Percentiles rank a stretch among this genome's conserved stretches.
Conservation (phyloP, 176 grass and related monocot species). For the Alopecurus myosuroides region DNA sequence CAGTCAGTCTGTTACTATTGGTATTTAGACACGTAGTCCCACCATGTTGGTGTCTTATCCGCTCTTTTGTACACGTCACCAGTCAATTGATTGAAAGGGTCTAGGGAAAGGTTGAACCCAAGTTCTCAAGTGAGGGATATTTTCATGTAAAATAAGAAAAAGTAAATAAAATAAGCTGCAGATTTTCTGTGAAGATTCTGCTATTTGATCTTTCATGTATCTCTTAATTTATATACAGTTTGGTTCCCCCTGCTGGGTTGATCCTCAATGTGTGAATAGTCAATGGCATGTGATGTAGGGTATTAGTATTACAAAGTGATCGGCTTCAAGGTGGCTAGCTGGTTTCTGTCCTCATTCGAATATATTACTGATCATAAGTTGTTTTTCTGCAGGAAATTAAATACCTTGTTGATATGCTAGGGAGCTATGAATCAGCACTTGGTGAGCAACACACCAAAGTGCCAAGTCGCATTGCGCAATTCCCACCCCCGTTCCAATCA, state of each 20-base stretch:
- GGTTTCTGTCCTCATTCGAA: not conserved
- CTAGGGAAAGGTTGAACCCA: not conserved
- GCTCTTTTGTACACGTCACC: not conserved
- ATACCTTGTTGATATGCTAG: constrained; percentile 74
- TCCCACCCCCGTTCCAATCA: constrained; percentile 74
- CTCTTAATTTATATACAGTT: not conserved
- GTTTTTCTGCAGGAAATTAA: constrained; percentile 53
- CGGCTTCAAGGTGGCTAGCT: not conserved
- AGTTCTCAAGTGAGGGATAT: not conserved
- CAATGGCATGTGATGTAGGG: not conserved
- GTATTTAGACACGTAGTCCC: constrained; percentile 6
- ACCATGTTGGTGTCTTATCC: not conserved
- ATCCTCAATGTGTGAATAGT: not conserved
- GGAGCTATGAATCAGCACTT: constrained; percentile 74
- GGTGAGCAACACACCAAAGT: constrained; percentile 63
- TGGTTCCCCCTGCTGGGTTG: not conserved
- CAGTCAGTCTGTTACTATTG: not conserved
- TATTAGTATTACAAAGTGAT: not conserved
- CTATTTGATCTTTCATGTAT: not conserved
- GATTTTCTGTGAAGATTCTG: not conserved
- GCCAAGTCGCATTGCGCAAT: constrained; percentile 47
- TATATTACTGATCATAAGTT: constrained; percentile 15
- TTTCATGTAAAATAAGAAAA: not conserved
- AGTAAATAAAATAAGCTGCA: not conserved
- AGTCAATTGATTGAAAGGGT: not conserved